Conservation (phyloP, 805 yeast species). For the Saturnispora bothae region DNA sequence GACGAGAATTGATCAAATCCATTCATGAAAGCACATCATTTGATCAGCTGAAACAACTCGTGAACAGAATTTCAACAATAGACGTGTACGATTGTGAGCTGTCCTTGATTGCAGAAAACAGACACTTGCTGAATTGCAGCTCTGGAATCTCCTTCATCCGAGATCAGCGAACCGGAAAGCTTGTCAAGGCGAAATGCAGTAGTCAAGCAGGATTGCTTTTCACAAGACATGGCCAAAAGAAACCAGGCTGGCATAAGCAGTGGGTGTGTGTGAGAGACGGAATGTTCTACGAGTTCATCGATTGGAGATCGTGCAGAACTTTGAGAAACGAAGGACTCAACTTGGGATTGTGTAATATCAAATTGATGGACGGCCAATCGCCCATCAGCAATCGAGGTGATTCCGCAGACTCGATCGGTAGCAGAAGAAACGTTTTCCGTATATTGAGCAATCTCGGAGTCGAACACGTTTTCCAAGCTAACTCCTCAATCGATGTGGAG, state of each 20-base stretch:
- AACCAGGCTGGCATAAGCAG: constrained; percentile 77
- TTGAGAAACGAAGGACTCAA: constrained; percentile 60
- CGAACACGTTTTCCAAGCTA: constrained; percentile 67
- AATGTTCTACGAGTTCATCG: constrained; percentile 56
- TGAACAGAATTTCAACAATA: constrained; percentile 23
- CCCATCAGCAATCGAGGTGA: constrained; percentile 33
- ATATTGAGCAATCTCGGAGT: constrained; percentile 57
- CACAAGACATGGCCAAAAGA: constrained; percentile 48
- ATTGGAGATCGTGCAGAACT: constrained; percentile 65
- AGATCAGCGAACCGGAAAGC: constrained; percentile 3
- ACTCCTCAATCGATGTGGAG: constrained; percentile 53
- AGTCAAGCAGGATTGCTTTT: constrained; percentile 41
- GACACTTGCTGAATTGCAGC: not conserved
- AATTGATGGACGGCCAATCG: constrained; percentile 25
- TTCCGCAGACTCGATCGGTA: constrained; percentile 24
- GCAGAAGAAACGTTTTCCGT: constrained; percentile 57
- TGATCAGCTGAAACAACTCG: constrained; percentile 12
- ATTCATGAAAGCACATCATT: constrained; percentile 16
- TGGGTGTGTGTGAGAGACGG: constrained; percentile 75
- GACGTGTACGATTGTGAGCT: constrained; percentile 26
- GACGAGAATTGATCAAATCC: constrained; percentile 14
- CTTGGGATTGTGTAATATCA: constrained; percentile 56
- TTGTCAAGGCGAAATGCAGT: constrained; percentile 3
- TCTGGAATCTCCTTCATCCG: constrained; percentile 1
- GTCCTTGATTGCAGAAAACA: constrained; percentile 5